These are phyloP conservation scores for Hanseniaspora osmophila DNA, from an alignment of 805 yeast genomes.

Conservation along the genomic window DNA sequence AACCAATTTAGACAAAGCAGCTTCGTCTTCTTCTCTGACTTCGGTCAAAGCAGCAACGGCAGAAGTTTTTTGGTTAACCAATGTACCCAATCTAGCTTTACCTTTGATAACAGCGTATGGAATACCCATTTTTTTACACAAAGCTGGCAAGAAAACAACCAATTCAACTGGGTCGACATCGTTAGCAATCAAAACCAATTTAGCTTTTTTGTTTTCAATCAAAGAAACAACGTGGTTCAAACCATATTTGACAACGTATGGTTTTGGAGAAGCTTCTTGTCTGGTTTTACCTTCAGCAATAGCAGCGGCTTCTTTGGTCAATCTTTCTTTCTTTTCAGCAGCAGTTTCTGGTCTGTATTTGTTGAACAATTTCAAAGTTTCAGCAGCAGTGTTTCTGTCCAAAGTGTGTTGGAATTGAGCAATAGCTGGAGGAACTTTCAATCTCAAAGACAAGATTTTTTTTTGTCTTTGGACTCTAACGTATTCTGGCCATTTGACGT, in stretches of 20 bases:
- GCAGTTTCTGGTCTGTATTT: conserved; percentile 97
- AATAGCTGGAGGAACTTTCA: conserved; percentile 97
- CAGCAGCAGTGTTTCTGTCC: conserved; percentile 98
- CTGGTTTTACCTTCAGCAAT: conserved; percentile 95
- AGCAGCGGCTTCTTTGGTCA: conserved; percentile 97
- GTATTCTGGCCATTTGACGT: conserved; percentile 98
- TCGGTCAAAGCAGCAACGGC: conserved; percentile 96
- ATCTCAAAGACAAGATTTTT: conserved; percentile 88
- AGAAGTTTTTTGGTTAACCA: conserved; percentile 95
- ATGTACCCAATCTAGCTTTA: conserved; percentile 95
- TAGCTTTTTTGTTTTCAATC: conserved; percentile 96
- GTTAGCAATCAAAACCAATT: conserved; percentile 92
- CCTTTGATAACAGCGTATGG: conserved; percentile 98
- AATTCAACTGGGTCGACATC: conserved; percentile 98
- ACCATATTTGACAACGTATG: conserved; percentile 95
- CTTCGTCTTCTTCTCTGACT: conserved; percentile 86
- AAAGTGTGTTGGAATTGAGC: conserved; percentile 91
- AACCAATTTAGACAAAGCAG: conserved; percentile 83
- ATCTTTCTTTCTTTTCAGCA: conserved; percentile 97
- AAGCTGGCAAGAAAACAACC: conserved; percentile 94
- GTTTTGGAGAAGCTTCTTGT: conserved; percentile 93
- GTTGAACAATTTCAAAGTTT: conserved; percentile 92
- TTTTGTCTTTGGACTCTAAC: conserved; percentile 97
- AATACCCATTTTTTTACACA: conserved; percentile 98
- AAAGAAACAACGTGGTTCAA: conserved; percentile 96